These are phyloP conservation scores for Psophocarpus tetragonolobus DNA, from an alignment of 306 rosid species.

Conservation along the genomic window DNA sequence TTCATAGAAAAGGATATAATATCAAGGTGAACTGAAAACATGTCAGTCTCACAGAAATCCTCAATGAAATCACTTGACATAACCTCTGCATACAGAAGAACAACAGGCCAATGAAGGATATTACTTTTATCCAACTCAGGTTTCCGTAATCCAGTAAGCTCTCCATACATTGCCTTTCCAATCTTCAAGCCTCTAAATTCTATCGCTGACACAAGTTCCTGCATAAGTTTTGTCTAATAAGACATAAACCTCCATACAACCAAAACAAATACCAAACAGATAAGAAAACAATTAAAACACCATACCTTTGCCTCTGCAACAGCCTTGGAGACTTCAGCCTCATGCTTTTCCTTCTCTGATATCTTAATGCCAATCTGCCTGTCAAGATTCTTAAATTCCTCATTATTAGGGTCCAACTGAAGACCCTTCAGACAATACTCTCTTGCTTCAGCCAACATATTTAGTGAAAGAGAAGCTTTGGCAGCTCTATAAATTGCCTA, in stretches of 20 bases:
- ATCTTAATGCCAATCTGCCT: slow-evolving; percentile 57
- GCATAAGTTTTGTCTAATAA: slow-evolving; percentile 35
- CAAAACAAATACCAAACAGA: slow-evolving; percentile 21
- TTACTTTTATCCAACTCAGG: slow-evolving; percentile 71
- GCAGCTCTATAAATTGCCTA: slow-evolving; percentile 87
- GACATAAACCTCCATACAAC: slow-evolving; percentile 25
- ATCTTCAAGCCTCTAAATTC: slow-evolving; percentile 75
- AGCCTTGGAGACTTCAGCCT: slow-evolving; percentile 74
- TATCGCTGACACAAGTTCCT: slow-evolving; percentile 69
- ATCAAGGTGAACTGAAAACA: slow-evolving; percentile 84
- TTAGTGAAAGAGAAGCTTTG: slow-evolving; percentile 72
- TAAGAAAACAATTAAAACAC: slow-evolving; percentile 10
- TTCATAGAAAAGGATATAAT: slow-evolving; percentile 75
- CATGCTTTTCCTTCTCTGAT: slow-evolving; percentile 62
- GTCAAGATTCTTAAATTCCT: slow-evolving; percentile 69
- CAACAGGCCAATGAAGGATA: slow-evolving; percentile 95
- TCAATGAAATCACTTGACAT: slow-evolving; percentile 96
- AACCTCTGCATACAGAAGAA: slow-evolving; percentile 90
- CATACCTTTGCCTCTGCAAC: slow-evolving; percentile 67
- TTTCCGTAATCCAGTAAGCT: slow-evolving; percentile 73
- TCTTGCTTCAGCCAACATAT: slow-evolving; percentile 70
- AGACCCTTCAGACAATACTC: slow-evolving; percentile 67
- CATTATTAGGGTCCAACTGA: slow-evolving; percentile 64
- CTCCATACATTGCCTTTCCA: slow-evolving; percentile 71
- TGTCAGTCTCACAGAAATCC: slow-evolving; percentile 93